Conservation (phyloP, 768 basidiomycete genomes). For the Cubamyces lactineus region DNA sequence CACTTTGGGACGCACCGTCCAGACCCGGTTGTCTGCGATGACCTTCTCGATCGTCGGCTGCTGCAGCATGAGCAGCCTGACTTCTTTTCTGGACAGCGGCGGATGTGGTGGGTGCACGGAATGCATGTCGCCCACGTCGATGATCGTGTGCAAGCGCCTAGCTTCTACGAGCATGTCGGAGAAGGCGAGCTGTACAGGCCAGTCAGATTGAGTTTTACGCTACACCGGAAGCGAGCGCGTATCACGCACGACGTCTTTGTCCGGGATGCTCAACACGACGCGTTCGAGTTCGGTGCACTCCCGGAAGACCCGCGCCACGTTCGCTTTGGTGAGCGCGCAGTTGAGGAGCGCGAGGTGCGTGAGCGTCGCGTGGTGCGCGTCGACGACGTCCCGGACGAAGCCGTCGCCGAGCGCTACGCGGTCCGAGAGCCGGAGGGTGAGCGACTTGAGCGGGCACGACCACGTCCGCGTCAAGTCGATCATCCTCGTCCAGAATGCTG, state of each 20-base stretch:
- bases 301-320: conserved; percentile 45
- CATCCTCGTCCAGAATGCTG: conserved; percentile 36
- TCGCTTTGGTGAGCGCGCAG: conserved; percentile 44
- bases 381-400: conserved; percentile 48
- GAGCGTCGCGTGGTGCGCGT: conserved; percentile 46
- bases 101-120: conserved; percentile 44
- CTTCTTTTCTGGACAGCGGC: conserved; percentile 42
- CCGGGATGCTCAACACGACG: conserved; percentile 53
- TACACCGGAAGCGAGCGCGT: background rate
- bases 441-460: conserved; percentile 40
- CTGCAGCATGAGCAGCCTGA: conserved; percentile 44
- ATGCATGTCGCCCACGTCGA: conserved; percentile 49
- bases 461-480: conserved; percentile 35
- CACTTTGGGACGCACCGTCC: conserved; percentile 50
- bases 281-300: conserved; percentile 51
- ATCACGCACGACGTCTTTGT: conserved; percentile 44
- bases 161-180: conserved; percentile 41
- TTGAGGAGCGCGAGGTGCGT: conserved; percentile 51
- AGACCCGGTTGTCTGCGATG: conserved; percentile 52
- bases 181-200: conserved; percentile 34
- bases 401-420: conserved; percentile 41
- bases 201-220: conserved; percentile 23
- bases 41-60: conserved; percentile 48
- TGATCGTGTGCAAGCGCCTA: conserved; percentile 45
- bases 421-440: conserved; percentile 50